phyloP scores from a whole-genome alignment of 305 asterid genomes.

The Rubia balearica region DNA sequence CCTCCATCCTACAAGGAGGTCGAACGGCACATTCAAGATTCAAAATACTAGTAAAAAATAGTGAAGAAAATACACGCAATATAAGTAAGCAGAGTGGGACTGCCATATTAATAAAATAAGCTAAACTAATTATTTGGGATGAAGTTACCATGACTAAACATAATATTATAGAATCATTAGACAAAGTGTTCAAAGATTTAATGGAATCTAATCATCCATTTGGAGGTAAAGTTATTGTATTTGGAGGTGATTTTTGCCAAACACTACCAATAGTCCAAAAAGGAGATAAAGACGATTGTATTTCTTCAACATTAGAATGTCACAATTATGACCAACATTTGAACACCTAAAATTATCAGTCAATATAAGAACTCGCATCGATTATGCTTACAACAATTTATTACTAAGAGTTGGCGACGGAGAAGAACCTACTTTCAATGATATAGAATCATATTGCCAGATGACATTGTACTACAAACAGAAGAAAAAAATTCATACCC shows the following conservation, averaged over 20 bases:
- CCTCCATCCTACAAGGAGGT: not conserved
- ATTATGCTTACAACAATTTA: not conserved
- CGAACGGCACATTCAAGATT: not conserved
- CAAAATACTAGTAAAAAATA: not conserved
- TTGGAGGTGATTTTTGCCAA: not conserved
- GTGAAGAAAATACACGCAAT: not conserved
- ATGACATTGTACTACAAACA: not conserved
- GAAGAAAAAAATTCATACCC: rapidly evolving
- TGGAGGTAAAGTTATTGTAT: not conserved
- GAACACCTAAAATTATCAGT: not conserved
- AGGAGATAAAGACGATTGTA: not conserved
- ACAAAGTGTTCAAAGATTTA: not conserved
- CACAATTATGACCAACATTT: not conserved
- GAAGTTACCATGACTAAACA: not conserved
- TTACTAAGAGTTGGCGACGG: not conserved
- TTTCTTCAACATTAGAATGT: not conserved
- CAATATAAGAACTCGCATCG: not conserved
- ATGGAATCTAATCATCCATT: no score
- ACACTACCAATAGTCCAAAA: not conserved
- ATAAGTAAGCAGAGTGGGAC: not conserved
- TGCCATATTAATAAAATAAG: not conserved
- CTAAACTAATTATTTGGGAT: not conserved
- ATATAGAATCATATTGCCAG: not conserved
- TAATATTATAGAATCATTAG: not conserved
- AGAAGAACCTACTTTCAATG: not conserved